Conservation (phyloP, 2,329 filamentous ascomycete genomes). For the Hymenoscyphus occultus region DNA sequence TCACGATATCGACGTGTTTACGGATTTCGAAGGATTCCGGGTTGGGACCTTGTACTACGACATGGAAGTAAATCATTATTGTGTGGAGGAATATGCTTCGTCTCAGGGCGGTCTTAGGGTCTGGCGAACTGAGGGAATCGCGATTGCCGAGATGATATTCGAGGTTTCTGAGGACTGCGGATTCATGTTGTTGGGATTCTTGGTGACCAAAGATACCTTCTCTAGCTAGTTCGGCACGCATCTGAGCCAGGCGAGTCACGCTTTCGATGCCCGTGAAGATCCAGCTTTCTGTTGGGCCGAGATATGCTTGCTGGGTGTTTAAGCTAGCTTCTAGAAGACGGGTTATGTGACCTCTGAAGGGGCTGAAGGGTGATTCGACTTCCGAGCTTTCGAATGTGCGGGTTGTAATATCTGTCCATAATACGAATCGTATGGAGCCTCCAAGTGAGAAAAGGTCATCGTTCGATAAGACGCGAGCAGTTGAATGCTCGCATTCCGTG, state of each 20-base stretch:
- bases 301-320: neutral
- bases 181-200: slow-evolving; percentile 14
- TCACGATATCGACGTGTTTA: slow-evolving; percentile 13
- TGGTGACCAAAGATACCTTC: slow-evolving; percentile 8
- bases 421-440: slow-evolving; percentile 9
- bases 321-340: slow-evolving; percentile 5
- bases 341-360: slow-evolving; percentile 10
- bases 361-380: slow-evolving; percentile 7
- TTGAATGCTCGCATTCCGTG: slow-evolving; percentile 2
- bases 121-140: neutral
- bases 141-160: neutral
- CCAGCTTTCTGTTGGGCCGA: slow-evolving; percentile 11
- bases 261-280: slow-evolving; percentile 15
- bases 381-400: slow-evolving; percentile 13
- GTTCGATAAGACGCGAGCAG: slow-evolving; percentile 7
- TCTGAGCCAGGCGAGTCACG: slow-evolving; percentile 14
- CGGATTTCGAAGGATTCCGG: slow-evolving; percentile 7
- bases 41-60: slow-evolving; percentile 11
- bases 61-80: slow-evolving; percentile 13
- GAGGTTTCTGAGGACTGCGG: slow-evolving; percentile 9
- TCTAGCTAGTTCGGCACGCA: slow-evolving; percentile 7
- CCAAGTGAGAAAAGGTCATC: slow-evolving; percentile 9
- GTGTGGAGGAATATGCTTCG: slow-evolving; percentile 11
- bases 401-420: slow-evolving; percentile 13
- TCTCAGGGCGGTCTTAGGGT: slow-evolving; percentile 5